Evolutionary conservation across 192 early-diverging fungal species (phyloP).

Genomic region (Rhizophagus clarus): DNA sequence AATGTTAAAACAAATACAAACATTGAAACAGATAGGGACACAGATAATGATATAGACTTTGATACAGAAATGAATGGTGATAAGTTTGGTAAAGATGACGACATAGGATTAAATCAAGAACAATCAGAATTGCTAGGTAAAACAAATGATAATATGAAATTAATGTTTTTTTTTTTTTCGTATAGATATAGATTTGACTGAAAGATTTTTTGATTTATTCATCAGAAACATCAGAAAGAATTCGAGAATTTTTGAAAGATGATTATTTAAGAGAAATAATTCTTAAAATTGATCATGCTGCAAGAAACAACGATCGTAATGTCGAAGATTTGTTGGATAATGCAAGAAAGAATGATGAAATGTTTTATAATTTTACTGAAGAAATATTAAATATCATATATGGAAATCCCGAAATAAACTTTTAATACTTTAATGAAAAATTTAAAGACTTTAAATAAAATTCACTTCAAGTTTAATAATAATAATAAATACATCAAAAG

Average conservation of each 20-base stretch:
- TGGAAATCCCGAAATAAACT: neutral
- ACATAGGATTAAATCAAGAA: neutral
- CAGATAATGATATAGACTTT: neutral
- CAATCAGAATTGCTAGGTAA: conserved; percentile 1
- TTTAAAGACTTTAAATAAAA: neutral
- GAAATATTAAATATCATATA: conserved; percentile 8
- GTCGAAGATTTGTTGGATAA: neutral
- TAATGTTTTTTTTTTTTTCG: neutral
- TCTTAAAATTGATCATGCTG: neutral
- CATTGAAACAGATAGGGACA: neutral
- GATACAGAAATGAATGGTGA: neutral
- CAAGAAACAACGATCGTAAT: conserved; percentile 1
- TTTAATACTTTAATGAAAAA: neutral
- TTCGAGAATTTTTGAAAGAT: conserved; percentile 23
- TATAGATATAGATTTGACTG: neutral
- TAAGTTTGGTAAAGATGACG: neutral
- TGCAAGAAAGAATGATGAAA: conserved; percentile 11
- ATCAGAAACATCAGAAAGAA: conserved; percentile 25
- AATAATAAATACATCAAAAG: neutral
- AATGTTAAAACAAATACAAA: too few species aligned
- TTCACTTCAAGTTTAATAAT: neutral
- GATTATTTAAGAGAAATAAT: conserved; percentile 27
- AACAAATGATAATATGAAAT: neutral
- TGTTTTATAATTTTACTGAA: conserved; percentile 23
- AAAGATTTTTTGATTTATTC: neutral